Evolutionary conservation across 352 stramenopile genomes (phyloP), one percentile per base, ranked within the genome.

Genomic region (Globisporangium barbulae): DNA sequence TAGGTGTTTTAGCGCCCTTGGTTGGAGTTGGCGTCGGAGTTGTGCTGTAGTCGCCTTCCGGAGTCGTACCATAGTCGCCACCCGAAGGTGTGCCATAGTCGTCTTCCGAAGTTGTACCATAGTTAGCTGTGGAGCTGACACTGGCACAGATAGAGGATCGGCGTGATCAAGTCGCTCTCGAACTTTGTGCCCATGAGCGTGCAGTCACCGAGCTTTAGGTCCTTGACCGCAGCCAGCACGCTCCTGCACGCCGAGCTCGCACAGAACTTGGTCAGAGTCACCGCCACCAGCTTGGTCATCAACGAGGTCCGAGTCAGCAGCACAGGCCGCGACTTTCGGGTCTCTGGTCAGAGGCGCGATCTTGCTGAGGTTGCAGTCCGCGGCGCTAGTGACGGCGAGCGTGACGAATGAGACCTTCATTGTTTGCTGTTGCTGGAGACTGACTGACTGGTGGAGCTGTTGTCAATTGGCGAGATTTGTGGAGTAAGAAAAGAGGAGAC

Each of bases 121-220:
- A 19, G 37, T 44, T 10, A 44, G 37, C 19, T 1, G 37, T 19
- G 37, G 37, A 19, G 37, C 37, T 19, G 37, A 19, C 37, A 44
- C 37, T 44, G 7, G 52, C 41, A 21, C 61, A 72, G 13, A 10
- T 21, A 5, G 49, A 30, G 35, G 50, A 62, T 67, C 2, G 67
- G 61, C 35, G 39, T 33, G 48, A 73, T 56, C 19, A 74, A 45
- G 22, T 67, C 55, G 35, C 63, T 60, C 35, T 68, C 53, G 30
- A 74, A 30, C 9, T 64, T 28, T 13, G 71, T 48, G 15, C 56
- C 59, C 1, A 71, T 52, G 33, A 71, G 37, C 33, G 60, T 47
- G 65, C 70, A 73, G 59, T 75, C 69, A 33, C 69, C 69, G 3
- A 76, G 59, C 19, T 63, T 55, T 4, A 72, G 58, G 7, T 47